phyloP scores from a whole-genome alignment of 2,329 filamentous ascomycete species.

The Teratosphaeria nubilosa region DNA sequence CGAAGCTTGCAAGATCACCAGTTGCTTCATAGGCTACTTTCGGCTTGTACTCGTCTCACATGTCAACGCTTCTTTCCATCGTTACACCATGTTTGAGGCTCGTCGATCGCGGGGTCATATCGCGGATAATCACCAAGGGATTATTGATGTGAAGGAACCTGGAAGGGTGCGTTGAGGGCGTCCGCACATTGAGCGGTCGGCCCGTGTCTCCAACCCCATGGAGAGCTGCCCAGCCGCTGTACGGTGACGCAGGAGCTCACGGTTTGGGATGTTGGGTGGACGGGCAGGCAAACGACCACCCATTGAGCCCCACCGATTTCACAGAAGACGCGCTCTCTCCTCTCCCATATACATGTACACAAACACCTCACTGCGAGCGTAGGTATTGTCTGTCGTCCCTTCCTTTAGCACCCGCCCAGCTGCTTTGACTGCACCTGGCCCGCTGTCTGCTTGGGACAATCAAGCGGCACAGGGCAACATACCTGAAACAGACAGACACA shows the following conservation, averaged over 20 bases:
- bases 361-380: background rate
- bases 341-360: background rate
- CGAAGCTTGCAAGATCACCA: too few relatives aligned
- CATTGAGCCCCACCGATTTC: slow-evolving; percentile 1
- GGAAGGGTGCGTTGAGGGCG: background rate
- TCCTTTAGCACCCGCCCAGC: background rate
- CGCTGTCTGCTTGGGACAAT: background rate
- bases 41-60: too few relatives aligned
- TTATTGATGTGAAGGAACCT: too few relatives aligned
- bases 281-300: background rate
- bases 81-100: too few relatives aligned
- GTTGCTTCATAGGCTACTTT: too few relatives aligned
- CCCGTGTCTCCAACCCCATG: background rate
- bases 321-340: background rate
- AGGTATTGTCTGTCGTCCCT: background rate
- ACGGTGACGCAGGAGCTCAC: slow-evolving; percentile 1
- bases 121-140: too few relatives aligned
- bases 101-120: too few relatives aligned
- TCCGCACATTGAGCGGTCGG: background rate
- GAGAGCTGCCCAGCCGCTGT: background rate
- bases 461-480: slow-evolving; percentile 3
- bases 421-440: background rate
- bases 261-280: background rate
- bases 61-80: too few relatives aligned
- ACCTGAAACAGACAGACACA: slow-evolving; percentile 14